These are phyloP conservation scores for Microdochium bolleyi DNA, from an alignment of 2,329 filamentous ascomycete species.

Conservation along the genomic window DNA sequence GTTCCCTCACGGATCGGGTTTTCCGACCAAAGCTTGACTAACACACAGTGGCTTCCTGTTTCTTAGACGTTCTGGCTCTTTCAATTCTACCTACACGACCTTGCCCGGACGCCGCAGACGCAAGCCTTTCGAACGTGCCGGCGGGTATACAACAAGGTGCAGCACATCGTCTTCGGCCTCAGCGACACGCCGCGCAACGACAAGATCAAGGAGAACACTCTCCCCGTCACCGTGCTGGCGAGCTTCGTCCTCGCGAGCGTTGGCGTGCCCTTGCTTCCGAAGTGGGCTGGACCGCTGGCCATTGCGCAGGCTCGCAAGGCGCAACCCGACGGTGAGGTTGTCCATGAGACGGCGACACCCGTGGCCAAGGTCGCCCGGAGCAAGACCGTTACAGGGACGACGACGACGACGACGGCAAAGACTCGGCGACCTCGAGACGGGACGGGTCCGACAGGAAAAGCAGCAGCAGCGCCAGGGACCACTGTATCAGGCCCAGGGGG, in stretches of 20 bases:
- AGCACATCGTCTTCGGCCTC: constrained; percentile 77
- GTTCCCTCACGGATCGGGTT: not conserved
- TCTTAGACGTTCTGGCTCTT: constrained; percentile 81
- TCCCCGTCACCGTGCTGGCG: constrained; percentile 73
- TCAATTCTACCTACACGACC: constrained; percentile 79
- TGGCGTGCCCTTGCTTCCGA: constrained; percentile 66
- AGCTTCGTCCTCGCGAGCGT: constrained; percentile 74
- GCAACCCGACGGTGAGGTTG: constrained; percentile 51
- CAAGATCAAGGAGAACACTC: constrained; percentile 72
- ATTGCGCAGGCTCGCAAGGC: constrained; percentile 76
- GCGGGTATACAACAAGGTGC: constrained; percentile 80
- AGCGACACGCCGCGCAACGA: constrained; percentile 61
- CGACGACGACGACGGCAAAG: constrained; percentile 26
- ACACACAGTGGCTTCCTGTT: constrained; percentile 7
- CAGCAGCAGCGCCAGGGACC: not conserved
- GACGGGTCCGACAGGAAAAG: not conserved
- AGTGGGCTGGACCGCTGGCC: constrained; percentile 71
- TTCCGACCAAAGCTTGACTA: constrained; percentile 3
- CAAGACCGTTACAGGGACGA: constrained; percentile 53
- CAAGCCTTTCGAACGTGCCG: constrained; percentile 75
- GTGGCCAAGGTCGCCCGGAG: constrained; percentile 51
- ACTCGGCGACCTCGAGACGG: constrained; percentile 28
- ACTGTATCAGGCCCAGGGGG: not conserved
- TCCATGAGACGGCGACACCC: constrained; percentile 44
- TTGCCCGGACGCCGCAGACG: constrained; percentile 66